phyloP scores from a whole-genome alignment of 495 filamentous ascomycete genomes.

The Trichoderma asperelloides region DNA sequence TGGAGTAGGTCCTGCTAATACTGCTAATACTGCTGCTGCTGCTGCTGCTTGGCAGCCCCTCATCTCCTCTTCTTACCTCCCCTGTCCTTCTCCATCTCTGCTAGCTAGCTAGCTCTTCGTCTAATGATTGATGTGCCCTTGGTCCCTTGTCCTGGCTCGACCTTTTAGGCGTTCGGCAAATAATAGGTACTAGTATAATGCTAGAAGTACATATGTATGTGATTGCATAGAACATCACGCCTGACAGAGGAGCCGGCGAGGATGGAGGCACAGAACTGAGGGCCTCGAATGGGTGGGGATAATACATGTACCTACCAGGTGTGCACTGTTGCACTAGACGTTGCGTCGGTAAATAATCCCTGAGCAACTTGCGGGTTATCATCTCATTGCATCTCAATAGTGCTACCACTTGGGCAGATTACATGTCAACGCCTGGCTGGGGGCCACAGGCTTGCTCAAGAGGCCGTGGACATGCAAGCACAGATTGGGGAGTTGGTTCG shows the following conservation, averaged over 20 bases:
- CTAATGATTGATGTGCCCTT: not conserved
- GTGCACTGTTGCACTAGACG: not conserved
- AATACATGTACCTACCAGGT: not conserved
- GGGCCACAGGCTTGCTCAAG: no score
- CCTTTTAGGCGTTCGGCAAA: not conserved
- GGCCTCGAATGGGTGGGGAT: no score
- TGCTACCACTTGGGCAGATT: not conserved
- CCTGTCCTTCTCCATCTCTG: not conserved
- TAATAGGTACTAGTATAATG: no score
- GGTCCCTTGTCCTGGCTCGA: not conserved
- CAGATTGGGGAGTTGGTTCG: slow-evolving; percentile 2
- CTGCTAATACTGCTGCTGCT: not conserved
- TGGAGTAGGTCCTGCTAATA: no score
- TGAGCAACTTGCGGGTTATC: not conserved
- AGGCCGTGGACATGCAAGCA: not conserved
- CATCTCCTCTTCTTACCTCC: not conserved
- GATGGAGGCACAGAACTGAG: no score
- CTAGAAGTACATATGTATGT: no score
- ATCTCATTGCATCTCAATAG: not conserved
- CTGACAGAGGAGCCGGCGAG: no score
- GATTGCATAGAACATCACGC: no score
- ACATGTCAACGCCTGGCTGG: not conserved
- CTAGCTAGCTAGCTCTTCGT: not conserved
- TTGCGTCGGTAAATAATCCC: not conserved
- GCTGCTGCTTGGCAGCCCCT: not conserved